These are phyloP conservation scores for Cyclostephanos tholiformis DNA, from an alignment of 108 stramenopile genomes.

Conservation along the genomic window DNA sequence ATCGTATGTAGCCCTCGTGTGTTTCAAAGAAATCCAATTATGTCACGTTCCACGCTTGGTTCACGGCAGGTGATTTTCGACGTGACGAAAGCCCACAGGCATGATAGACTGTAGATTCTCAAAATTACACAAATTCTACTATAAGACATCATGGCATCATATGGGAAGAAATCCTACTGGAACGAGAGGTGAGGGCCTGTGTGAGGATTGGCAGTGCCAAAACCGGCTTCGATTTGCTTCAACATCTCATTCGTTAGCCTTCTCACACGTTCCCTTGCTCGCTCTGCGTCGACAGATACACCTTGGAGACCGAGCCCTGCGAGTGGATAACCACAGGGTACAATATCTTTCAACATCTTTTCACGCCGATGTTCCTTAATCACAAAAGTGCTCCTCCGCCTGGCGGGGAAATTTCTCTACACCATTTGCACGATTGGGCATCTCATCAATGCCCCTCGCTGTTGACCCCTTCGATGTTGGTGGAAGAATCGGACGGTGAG, in stretches of 20 bases:
- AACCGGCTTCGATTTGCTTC: neutral
- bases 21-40: no score
- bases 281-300: no score
- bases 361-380: constrained; percentile 26
- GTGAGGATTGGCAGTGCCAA: neutral
- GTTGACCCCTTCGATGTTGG: neutral
- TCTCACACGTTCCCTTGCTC: neutral
- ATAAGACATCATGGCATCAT: constrained; percentile 42
- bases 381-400: constrained; percentile 21
- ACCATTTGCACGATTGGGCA: constrained; percentile 14
- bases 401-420: constrained; percentile 24
- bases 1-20: no score
- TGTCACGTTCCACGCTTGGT: no score
- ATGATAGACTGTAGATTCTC: no score
- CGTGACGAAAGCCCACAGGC: no score
- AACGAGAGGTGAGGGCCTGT: constrained; percentile 25
- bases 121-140: neutral
- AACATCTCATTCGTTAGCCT: neutral
- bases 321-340: constrained; percentile 39
- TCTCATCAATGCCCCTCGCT: constrained; percentile 1
- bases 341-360: constrained; percentile 23
- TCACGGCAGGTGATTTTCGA: no score
- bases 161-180: constrained; percentile 44
- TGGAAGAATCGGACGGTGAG: constrained; percentile 11
- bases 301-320: constrained; percentile 27